Conservation (phyloP, 1,284 basidiomycete species). For the Ustilago trichophora region DNA sequence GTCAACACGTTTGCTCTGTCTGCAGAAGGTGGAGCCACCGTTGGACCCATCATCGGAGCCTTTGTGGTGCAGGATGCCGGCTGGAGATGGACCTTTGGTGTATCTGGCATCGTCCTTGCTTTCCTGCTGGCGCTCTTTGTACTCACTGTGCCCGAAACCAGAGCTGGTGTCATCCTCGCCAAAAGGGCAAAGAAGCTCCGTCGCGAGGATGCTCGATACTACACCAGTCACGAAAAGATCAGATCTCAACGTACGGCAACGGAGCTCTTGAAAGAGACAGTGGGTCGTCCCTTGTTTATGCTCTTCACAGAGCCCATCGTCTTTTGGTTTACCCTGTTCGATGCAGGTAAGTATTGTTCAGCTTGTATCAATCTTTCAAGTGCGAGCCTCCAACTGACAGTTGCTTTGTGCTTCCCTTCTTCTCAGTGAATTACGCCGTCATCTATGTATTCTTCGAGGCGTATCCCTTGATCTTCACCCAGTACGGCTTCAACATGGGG, state of each 20-base stretch:
- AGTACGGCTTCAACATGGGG: constrained; percentile 46
- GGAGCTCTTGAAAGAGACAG: constrained; percentile 55
- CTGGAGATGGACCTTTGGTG: constrained; percentile 58
- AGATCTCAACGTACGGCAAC: constrained; percentile 50
- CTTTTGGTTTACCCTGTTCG: constrained; percentile 56
- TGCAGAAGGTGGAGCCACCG: constrained; percentile 47
- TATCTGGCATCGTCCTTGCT: constrained; percentile 46
- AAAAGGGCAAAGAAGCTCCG: constrained; percentile 63
- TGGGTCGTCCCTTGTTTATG: constrained; percentile 56
- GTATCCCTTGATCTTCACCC: constrained; percentile 66
- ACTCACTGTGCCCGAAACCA: constrained; percentile 55
- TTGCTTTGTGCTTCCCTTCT: no score
- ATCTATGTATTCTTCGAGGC: constrained; percentile 67
- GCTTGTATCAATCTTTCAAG: no score
- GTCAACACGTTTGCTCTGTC: constrained; percentile 54
- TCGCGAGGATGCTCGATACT: constrained; percentile 63
- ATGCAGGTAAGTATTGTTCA: no score
- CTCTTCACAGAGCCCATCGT: constrained; percentile 66
- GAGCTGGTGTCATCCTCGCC: constrained; percentile 62
- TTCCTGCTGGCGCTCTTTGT: constrained; percentile 33
- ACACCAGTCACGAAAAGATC: constrained; percentile 65
- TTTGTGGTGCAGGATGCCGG: constrained; percentile 37
- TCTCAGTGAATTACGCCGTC: constrained; percentile 57
- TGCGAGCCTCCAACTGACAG: no score
- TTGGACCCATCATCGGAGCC: constrained; percentile 49